Evolutionary conservation across 352 stramenopile species (phyloP).

Genomic region (Globisporangium cylindrosporum): DNA sequence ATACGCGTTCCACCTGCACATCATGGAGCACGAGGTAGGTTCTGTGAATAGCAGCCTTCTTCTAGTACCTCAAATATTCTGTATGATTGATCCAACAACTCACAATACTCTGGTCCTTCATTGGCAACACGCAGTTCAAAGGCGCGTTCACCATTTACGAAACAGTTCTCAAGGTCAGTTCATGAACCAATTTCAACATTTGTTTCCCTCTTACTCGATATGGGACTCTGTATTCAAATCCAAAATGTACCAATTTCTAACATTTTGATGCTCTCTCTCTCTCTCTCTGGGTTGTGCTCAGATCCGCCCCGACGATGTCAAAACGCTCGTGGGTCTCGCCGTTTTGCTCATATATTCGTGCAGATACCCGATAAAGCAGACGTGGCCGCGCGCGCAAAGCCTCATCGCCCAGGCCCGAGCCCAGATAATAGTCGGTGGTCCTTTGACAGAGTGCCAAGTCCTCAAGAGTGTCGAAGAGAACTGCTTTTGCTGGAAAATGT

Average conservation of each 20-base stretch:
- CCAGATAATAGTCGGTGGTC: conserved; percentile 5
- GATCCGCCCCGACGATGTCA: conserved; percentile 32
- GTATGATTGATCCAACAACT: not conserved
- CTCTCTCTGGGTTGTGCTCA: conserved; percentile 12
- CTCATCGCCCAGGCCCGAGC: conserved; percentile 32
- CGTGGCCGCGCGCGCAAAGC: conserved; percentile 38
- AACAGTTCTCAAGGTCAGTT: conserved; percentile 39
- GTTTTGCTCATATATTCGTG: conserved; percentile 56
- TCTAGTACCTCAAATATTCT: not conserved
- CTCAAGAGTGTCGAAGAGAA: conserved; percentile 47
- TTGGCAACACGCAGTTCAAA: conserved; percentile 38
- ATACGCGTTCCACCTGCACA: conserved; percentile 43
- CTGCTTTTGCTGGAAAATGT: conserved; percentile 64
- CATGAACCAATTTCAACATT: not conserved
- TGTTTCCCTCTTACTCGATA: not conserved
- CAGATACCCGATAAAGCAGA: conserved; percentile 53
- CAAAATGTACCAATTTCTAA: not conserved
- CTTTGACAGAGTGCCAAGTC: not conserved
- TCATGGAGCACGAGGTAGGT: conserved; percentile 30
- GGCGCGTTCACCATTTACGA: conserved; percentile 47
- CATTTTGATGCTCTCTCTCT: not conserved
- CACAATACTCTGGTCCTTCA: not conserved
- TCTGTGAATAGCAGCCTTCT: not conserved
- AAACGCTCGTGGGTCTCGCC: conserved; percentile 44
- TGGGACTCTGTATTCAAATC: not conserved